Evolutionary conservation across 176 grass and related monocot genomes (phyloP).

Genomic region (Juncus inflexus): DNA sequence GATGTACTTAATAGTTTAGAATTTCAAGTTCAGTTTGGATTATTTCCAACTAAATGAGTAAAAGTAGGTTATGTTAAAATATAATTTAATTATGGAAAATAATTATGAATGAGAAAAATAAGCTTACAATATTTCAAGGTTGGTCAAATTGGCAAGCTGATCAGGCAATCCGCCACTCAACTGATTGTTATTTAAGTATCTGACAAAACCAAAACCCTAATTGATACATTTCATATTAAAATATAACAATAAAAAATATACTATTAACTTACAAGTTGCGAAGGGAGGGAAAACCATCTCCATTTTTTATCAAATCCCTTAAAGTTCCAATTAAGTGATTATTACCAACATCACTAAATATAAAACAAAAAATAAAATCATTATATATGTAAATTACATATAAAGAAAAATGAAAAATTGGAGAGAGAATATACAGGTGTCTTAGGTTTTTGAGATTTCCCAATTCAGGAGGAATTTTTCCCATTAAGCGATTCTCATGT

Average conservation of each 20-base stretch:
- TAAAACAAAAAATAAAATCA: neutral
- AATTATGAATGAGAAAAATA: neutral
- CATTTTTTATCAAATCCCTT: slow-evolving; percentile 67
- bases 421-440: slow-evolving; percentile 56
- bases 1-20: too few relatives aligned
- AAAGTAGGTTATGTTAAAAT: neutral
- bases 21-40: too few relatives aligned
- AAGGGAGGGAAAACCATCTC: slow-evolving; percentile 74
- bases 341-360: slow-evolving; percentile 75
- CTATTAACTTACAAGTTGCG: slow-evolving; percentile 70
- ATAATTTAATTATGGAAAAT: slow-evolving; percentile 8
- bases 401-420: slow-evolving; percentile 12
- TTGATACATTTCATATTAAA: too few relatives aligned
- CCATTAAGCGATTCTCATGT: slow-evolving; percentile 75
- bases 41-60: neutral
- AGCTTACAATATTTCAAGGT: slow-evolving; percentile 91
- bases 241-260: slow-evolving; percentile 3
- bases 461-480: slow-evolving; percentile 68
- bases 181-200: slow-evolving; percentile 85
- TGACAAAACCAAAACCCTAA: slow-evolving; percentile 24
- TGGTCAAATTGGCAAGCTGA: slow-evolving; percentile 86
- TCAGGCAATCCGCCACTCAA: slow-evolving; percentile 81
- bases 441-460: slow-evolving; percentile 76
- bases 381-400: neutral
- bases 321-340: slow-evolving; percentile 80